phyloP scores from a whole-genome alignment of 2,329 filamentous ascomycete species.

The Pseudogymnoascus sp. region DNA sequence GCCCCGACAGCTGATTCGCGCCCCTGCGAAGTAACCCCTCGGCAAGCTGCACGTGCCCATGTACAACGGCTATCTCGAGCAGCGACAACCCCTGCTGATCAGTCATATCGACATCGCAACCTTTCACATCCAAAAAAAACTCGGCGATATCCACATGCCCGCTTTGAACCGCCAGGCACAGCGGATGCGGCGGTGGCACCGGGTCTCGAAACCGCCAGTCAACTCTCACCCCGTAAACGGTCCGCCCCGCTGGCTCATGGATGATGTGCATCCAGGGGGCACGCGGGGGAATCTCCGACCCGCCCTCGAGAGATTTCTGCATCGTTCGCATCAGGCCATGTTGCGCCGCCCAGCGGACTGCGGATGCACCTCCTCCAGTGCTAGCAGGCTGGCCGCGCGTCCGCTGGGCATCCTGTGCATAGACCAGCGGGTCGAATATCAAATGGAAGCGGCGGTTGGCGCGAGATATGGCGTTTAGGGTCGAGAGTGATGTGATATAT shows the following conservation, averaged over 20 bases:
- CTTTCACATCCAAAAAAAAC: neutral
- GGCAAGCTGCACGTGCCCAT: neutral
- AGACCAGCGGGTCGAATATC: neutral
- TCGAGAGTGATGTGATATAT: neutral
- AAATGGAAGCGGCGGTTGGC: neutral
- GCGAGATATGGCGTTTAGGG: neutral
- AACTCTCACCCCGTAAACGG: neutral
- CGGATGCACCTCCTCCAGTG: too few relatives aligned
- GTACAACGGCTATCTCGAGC: neutral
- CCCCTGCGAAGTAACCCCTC: too few relatives aligned
- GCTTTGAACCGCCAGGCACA: neutral
- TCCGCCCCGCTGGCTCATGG: too few relatives aligned
- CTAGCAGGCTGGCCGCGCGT: too few relatives aligned
- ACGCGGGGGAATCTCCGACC: neutral
- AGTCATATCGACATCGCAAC: neutral
- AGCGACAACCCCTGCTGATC: neutral
- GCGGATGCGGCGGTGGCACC: neutral
- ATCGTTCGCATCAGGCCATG: neutral
- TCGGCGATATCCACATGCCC: neutral
- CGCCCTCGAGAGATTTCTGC: neutral
- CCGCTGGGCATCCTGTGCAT: neutral
- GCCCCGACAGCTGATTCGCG: too few relatives aligned
- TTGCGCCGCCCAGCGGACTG: neutral
- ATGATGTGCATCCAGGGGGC: neutral
- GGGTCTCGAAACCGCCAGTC: neutral